phyloP scores from a whole-genome alignment of 2,329 filamentous ascomycete species.

The Cladophialophora yegresii region DNA sequence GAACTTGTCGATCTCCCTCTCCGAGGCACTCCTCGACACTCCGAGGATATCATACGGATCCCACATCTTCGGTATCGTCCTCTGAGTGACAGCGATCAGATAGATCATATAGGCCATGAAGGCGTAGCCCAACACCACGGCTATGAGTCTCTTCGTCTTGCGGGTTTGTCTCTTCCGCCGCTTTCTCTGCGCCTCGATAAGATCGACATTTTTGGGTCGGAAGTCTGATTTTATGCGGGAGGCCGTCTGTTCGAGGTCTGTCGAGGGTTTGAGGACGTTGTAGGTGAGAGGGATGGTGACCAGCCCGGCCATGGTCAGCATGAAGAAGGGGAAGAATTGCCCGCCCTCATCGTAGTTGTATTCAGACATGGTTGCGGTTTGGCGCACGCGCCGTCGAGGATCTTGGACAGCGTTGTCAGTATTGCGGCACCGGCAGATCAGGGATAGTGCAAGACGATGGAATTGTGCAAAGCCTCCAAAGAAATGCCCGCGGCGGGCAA shows the following conservation, averaged over 20 bases:
- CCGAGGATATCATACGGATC: constrained; percentile 95
- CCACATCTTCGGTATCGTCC: constrained; percentile 75
- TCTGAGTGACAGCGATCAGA: constrained; percentile 77
- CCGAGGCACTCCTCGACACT: constrained; percentile 75
- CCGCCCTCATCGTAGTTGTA: constrained; percentile 99
- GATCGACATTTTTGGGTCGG: constrained; percentile 76
- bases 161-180: constrained; percentile 89
- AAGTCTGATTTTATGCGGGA: constrained; percentile 80
- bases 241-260: constrained; percentile 74
- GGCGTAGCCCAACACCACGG: constrained; percentile 75
- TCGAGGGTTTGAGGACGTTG: constrained; percentile 70
- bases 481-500: background rate
- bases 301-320: constrained; percentile 84
- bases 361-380: constrained; percentile 58
- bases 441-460: background rate
- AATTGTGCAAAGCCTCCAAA: background rate
- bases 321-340: constrained; percentile 99
- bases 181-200: constrained; percentile 78
- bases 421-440: background rate
- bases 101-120: constrained; percentile 90
- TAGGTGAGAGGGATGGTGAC: constrained; percentile 90
- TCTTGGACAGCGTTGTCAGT: background rate
- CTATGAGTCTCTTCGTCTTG: constrained; percentile 78
- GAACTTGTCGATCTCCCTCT: constrained; percentile 88
- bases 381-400: constrained; percentile 15